phyloP scores from a whole-genome alignment of 768 basidiomycete species.

The Sporobolomyces phaffii region DNA sequence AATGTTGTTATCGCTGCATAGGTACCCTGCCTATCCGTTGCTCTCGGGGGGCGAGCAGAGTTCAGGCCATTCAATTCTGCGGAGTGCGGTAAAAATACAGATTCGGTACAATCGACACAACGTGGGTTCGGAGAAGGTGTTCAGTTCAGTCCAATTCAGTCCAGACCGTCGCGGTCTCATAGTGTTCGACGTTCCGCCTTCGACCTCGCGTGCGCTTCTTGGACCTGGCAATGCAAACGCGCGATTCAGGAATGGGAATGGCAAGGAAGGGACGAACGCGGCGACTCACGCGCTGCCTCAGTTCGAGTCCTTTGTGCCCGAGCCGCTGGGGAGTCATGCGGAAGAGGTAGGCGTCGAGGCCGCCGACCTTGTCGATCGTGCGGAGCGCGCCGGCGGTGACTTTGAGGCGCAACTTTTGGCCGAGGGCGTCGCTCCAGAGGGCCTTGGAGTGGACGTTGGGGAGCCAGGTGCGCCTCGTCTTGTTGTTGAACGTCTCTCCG shows the following conservation, averaged over 20 bases:
- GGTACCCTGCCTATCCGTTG: neutral
- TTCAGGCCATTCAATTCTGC: no score
- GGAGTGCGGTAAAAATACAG: no score
- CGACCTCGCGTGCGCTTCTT: neutral
- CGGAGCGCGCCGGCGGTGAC: constrained; percentile 68
- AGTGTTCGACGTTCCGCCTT: no score
- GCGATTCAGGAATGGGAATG: neutral
- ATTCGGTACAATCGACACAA: no score
- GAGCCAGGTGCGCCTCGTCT: constrained; percentile 79
- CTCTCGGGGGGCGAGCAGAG: no score
- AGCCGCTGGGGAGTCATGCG: constrained; percentile 40
- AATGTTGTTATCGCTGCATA: neutral
- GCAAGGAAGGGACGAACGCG: no score
- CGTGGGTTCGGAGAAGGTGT: no score
- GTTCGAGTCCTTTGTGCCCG: constrained; percentile 32
- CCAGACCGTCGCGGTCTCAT: no score
- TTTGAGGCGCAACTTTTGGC: constrained; percentile 58
- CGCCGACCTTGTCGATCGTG: constrained; percentile 82
- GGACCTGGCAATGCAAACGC: no score
- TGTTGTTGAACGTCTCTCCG: constrained; percentile 71
- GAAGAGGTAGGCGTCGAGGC: constrained; percentile 63
- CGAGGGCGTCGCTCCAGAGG: constrained; percentile 62
- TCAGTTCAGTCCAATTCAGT: no score
- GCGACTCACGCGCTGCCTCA: constrained; percentile 24
- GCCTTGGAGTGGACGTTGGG: constrained; percentile 79